phyloP scores from a whole-genome alignment of 257 asterid genomes.

The Anisodus tanguticus region DNA sequence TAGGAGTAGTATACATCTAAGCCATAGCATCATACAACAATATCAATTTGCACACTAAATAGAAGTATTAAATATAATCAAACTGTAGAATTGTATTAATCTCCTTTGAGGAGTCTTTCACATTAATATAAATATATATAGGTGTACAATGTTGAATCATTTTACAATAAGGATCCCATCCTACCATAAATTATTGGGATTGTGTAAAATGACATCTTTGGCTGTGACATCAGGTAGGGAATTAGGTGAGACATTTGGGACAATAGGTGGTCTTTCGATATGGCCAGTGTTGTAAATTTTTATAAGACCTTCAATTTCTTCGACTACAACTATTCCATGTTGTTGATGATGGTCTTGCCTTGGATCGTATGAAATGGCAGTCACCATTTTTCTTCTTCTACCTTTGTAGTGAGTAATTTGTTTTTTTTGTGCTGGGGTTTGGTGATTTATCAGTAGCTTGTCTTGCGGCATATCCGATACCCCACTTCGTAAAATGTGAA shows the following conservation, averaged over 20 bases:
- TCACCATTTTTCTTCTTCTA: constrained; percentile 12
- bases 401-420: background rate
- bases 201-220: constrained; percentile 14
- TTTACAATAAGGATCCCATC: too few relatives aligned
- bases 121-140: too few relatives aligned
- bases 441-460: background rate
- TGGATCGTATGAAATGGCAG: constrained; percentile 28
- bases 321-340: background rate
- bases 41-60: too few relatives aligned
- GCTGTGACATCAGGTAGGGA: background rate
- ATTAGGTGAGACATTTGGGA: constrained; percentile 15
- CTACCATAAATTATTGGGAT: constrained; percentile 22
- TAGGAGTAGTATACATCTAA: too few relatives aligned
- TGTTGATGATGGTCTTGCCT: constrained; percentile 1
- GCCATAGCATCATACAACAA: too few relatives aligned
- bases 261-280: constrained; percentile 15
- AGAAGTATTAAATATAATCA: too few relatives aligned
- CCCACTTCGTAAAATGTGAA: background rate
- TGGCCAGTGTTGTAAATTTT: constrained; percentile 30
- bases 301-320: constrained; percentile 30
- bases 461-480: too few relatives aligned
- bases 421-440: background rate
- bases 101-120: too few relatives aligned
- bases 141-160: too few relatives aligned
- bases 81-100: too few relatives aligned